Evolutionary conservation across 495 filamentous ascomycete species (phyloP).

Genomic region (Tuber brumale): DNA sequence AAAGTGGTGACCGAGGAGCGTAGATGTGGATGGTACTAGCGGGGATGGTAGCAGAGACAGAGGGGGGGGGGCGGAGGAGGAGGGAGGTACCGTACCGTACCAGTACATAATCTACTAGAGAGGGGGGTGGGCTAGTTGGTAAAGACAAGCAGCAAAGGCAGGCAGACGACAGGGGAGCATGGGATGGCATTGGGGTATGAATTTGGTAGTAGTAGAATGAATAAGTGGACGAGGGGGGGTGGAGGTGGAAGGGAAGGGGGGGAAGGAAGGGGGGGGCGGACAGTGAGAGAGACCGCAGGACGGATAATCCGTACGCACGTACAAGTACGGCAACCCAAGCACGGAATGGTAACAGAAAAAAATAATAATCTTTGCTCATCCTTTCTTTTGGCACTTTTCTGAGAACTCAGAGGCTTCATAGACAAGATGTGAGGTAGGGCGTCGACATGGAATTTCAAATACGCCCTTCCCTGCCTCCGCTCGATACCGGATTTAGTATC

Average conservation of each 20-base stretch:
- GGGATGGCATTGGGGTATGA: slow-evolving; percentile 31
- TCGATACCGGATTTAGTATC: neutral
- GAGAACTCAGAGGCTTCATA: neutral
- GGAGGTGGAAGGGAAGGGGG: slow-evolving; percentile 11
- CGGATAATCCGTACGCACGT: neutral
- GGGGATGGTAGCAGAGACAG: slow-evolving; percentile 27
- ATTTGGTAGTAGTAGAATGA: neutral
- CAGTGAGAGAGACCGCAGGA: slow-evolving; percentile 7
- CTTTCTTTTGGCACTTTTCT: slow-evolving; percentile 4
- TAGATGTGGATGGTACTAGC: slow-evolving; percentile 33
- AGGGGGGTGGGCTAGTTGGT: slow-evolving; percentile 13
- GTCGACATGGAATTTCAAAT: neutral
- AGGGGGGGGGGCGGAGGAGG: slow-evolving; percentile 20
- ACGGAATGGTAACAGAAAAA: neutral
- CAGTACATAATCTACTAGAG: slow-evolving; percentile 7
- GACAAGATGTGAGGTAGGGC: slow-evolving; percentile 1
- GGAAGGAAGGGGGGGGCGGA: neutral
- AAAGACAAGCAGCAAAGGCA: slow-evolving; percentile 12
- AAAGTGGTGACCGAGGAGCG: slow-evolving; percentile 22
- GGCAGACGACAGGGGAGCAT: slow-evolving; percentile 25
- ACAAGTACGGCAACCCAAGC: neutral
- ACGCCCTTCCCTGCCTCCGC: neutral
- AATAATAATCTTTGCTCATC: neutral
- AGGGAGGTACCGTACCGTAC: slow-evolving; percentile 6
- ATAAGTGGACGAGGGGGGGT: neutral